Evolutionary conservation across 1,139 yeast species (phyloP), one percentile per base, ranked within the genome.

Genomic region (Candida tropicalis): DNA sequence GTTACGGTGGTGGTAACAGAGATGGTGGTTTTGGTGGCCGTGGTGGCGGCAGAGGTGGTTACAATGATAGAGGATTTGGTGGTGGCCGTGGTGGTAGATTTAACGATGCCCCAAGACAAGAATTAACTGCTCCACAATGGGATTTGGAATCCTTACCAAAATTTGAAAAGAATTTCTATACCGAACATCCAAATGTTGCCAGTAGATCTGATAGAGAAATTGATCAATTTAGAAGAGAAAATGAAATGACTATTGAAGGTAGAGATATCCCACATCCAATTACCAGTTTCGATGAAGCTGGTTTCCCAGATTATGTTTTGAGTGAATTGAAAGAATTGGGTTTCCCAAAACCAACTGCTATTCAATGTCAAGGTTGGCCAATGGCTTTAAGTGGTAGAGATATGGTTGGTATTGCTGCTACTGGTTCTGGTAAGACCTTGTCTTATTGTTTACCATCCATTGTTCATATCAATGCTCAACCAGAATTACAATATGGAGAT

Each of bases 331-430:
- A 87, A 72, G 84, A 84, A 49, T 93, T 88, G 70, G 98, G 98
- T 48, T 93, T 93, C 75, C 95, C 86, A 47, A 81, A 76, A 53
- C 99, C 99, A 58, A 93, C 99, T 46, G 89, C 89, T 53, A 93
- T 93, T 64, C 99, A 93, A 75, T 88, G 97, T 68, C 99, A 95
- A 75, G 99, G 99, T 73, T 93, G 99, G 99, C 99, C 99, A 51
- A 93, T 93, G 99, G 99, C 99, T 63, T 78, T 91, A 51, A 84
- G 93, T 59, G 99, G 99, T 75, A 87, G 98, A 73, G 98, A 93
- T 68, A 88, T 93, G 91, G 86, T 93, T 69, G 99, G 99, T 78
- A 87, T 93, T 66, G 98, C 99, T 47, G 86, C 97, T 56, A 93
- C 99, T 56, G 99, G 99, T 72, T 90, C 97, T 45, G 99, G 99